phyloP scores from a whole-genome alignment of 2,329 filamentous ascomycete genomes.

The Aspergillus unguis region DNA sequence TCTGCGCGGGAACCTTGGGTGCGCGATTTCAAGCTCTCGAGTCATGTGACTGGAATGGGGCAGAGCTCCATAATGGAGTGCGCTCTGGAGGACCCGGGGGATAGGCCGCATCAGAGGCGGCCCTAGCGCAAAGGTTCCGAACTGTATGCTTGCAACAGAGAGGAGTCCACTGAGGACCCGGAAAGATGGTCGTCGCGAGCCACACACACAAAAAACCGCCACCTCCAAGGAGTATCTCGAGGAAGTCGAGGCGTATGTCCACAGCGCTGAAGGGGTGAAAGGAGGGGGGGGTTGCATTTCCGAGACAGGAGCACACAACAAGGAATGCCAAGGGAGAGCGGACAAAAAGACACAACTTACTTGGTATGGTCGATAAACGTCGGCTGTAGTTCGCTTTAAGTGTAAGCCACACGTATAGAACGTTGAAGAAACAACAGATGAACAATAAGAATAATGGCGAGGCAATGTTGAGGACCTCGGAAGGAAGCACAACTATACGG shows the following conservation, averaged over 20 bases:
- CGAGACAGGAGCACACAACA: background rate
- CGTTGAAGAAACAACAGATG: constrained; percentile 10
- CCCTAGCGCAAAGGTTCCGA: constrained; percentile 11
- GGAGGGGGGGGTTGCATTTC: background rate
- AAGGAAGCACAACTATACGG: constrained; percentile 5
- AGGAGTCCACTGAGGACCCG: background rate
- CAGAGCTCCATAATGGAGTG: constrained; percentile 1
- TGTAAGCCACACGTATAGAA: constrained; percentile 19
- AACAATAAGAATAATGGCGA: constrained; percentile 13
- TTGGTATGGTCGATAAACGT: constrained; percentile 48
- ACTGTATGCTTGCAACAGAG: constrained; percentile 7
- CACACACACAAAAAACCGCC: no score
- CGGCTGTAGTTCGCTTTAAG: constrained; percentile 33
- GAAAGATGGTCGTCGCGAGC: background rate
- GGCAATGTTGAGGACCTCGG: constrained; percentile 1
- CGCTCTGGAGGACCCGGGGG: constrained; percentile 9
- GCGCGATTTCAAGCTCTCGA: constrained; percentile 4
- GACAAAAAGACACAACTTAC: constrained; percentile 35
- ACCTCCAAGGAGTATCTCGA: no score
- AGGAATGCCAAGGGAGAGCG: constrained; percentile 6
- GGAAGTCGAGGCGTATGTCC: no score
- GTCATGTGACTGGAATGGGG: constrained; percentile 11
- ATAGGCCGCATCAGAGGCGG: constrained; percentile 10
- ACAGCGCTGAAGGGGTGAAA: background rate
- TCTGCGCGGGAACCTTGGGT: constrained; percentile 8